Evolutionary conservation across 441 rosid species (phyloP), one percentile per base, ranked within the genome.

Genomic region (Brassica balearica): DNA sequence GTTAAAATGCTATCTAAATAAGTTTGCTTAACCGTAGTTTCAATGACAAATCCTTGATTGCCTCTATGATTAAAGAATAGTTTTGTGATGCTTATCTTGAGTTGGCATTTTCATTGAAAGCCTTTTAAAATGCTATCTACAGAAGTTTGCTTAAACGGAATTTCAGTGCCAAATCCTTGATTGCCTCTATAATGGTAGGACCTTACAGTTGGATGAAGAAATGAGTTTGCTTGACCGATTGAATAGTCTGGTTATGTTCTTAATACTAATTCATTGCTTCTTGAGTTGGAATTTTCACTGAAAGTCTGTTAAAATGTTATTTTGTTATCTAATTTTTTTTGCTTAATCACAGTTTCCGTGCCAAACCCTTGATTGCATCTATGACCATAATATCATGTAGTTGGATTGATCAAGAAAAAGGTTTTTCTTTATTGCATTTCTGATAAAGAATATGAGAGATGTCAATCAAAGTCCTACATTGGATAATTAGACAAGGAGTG

Each of bases 31-130:
- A 41, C 12, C 46, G 12, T 4, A 41, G 46, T 41, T 41, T 41
- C 12, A 41, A 2, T 41, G 46, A 3, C 12, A 9, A 8, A 8
- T 41, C 46, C 12, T 8, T 43, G 53, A 43, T 43, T 43, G 56
- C 56, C 56, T 41, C 48, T 41, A 32, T 70, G 74, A 70, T 56
- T 41, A 77, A 41, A 71, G 72, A 59, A 46, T 78, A 32, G 15
- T 77, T 43, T 77, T 71, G 72, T 70, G 51, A 34, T 70, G 63
- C 48, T 69, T 59, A 8, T 19, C 19, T 71, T 4, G 61, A 53
- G 25, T 5, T 69, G 5, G 1, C 73, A 53, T 14, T 27, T 55
- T 15, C 46, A 17, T 14, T 51, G 38, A n/a, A 48, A n/a, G 60
- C n/a, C 5, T 69, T 46, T 69, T 8, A 11, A 43, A 43, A 43